Conservation (phyloP, 2,329 filamentous ascomycete genomes). For the Davidsoniella neocaledoniae region DNA sequence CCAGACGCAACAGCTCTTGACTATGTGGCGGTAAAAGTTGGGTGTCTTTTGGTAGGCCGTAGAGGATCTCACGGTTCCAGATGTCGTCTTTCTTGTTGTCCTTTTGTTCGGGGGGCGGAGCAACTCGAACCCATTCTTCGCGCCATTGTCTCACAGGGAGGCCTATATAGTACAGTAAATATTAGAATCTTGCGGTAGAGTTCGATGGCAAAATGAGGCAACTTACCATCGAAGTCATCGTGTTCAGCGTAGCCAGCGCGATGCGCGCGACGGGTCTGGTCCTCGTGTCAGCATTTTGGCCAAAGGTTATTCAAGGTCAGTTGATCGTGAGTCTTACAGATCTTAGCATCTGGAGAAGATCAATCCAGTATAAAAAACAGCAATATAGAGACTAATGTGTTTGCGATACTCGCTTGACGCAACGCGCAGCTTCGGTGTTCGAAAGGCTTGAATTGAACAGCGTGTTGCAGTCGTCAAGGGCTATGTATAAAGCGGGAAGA, state of each 20-base stretch:
- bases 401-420: no score
- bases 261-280: constrained; percentile 38
- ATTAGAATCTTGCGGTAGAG: no score
- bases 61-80: constrained; percentile 60
- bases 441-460: no score
- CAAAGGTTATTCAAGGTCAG: neutral
- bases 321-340: no score
- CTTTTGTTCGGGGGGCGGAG: constrained; percentile 48
- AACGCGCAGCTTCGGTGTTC: no score
- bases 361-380: no score
- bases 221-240: constrained; percentile 42
- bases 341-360: no score
- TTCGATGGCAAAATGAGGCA: constrained; percentile 1
- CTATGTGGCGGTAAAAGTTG: constrained; percentile 62
- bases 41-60: constrained; percentile 72
- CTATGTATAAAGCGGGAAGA: no score
- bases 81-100: constrained; percentile 45
- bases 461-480: no score
- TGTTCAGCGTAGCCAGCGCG: constrained; percentile 40
- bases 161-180: constrained; percentile 26
- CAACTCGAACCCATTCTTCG: constrained; percentile 50
- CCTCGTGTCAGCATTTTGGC: neutral
- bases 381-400: no score
- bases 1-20: constrained; percentile 66
- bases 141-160: constrained; percentile 86